Conservation (phyloP, 1,284 basidiomycete genomes). For the Gymnopus androsaceus region DNA sequence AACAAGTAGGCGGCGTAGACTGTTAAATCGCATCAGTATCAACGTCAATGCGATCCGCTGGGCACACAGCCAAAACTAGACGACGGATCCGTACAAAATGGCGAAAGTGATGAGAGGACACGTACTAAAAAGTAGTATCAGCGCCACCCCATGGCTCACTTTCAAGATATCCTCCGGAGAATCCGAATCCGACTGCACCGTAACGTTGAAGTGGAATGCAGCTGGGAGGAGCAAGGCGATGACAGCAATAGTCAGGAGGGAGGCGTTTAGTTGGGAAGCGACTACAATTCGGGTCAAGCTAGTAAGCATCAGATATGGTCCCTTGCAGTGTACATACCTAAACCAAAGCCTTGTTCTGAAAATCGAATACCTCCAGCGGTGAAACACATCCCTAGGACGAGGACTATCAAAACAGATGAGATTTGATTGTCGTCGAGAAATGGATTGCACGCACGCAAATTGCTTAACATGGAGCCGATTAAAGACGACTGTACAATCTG, state of each 20-base stretch:
- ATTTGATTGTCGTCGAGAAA: neutral
- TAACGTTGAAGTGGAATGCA: slow-evolving; percentile 56
- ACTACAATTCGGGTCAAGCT: slow-evolving; percentile 47
- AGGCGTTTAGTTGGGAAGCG: slow-evolving; percentile 79
- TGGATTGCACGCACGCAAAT: slow-evolving; percentile 53
- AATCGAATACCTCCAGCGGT: slow-evolving; percentile 70
- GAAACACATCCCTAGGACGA: slow-evolving; percentile 85
- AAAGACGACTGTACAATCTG: slow-evolving; percentile 82
- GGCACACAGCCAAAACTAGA: no score
- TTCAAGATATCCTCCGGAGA: slow-evolving; percentile 57
- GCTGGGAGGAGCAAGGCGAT: slow-evolving; percentile 81
- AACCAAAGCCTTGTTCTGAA: slow-evolving; percentile 74
- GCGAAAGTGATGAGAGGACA: slow-evolving; percentile 13
- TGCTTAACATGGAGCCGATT: slow-evolving; percentile 79
- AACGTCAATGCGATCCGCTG: no score
- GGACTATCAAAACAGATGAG: slow-evolving; percentile 43
- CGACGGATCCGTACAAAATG: no score
- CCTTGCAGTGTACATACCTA: slow-evolving; percentile 51
- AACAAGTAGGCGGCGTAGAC: slow-evolving; percentile 69
- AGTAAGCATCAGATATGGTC: neutral
- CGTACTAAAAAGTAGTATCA: slow-evolving; percentile 80
- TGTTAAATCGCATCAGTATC: neutral
- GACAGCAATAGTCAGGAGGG: slow-evolving; percentile 77
- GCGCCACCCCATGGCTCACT: slow-evolving; percentile 78
- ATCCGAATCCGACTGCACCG: slow-evolving; percentile 27